Conservation (phyloP, 495 filamentous ascomycete genomes). For the Hypoxylon fragiforme region DNA sequence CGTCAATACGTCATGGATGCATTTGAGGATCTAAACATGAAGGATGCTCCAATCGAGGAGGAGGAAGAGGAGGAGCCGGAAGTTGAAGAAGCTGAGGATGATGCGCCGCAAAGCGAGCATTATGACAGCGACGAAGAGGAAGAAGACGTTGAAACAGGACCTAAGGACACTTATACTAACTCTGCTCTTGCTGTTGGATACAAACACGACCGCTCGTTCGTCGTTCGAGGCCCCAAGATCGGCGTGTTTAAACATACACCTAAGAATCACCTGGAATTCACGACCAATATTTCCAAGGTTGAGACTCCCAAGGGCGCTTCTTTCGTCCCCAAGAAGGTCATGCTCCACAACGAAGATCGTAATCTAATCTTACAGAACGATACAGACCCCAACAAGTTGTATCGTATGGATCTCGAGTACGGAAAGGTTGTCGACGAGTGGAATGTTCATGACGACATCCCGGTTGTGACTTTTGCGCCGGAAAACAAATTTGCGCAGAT, state of each 20-base stretch:
- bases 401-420: conserved; percentile 96
- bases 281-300: conserved; percentile 96
- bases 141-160: conserved; percentile 74
- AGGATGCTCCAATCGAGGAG: conserved; percentile 66
- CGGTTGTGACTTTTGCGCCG: conserved; percentile 85
- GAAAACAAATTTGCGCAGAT: conserved; percentile 99
- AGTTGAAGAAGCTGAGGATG: conserved; percentile 67
- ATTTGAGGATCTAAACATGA: conserved; percentile 93
- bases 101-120: conserved; percentile 59
- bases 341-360: conserved; percentile 91
- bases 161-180: conserved; percentile 84
- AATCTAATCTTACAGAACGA: conserved; percentile 91
- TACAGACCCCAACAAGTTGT: conserved; percentile 86
- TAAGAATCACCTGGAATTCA: conserved; percentile 92
- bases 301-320: conserved; percentile 83
- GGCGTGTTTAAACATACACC: conserved; percentile 97
- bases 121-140: conserved; percentile 92
- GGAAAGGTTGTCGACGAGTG: conserved; percentile 99
- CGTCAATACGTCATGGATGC: conserved; percentile 93
- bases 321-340: conserved; percentile 96
- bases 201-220: conserved; percentile 96
- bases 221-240: conserved; percentile 95
- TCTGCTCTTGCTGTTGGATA: conserved; percentile 97
- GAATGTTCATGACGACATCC: conserved; percentile 98
- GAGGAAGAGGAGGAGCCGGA: conserved; percentile 67